Evolutionary conservation across 2,329 filamentous ascomycete genomes (phyloP).

Genomic region (Echinosphaeria canescens): DNA sequence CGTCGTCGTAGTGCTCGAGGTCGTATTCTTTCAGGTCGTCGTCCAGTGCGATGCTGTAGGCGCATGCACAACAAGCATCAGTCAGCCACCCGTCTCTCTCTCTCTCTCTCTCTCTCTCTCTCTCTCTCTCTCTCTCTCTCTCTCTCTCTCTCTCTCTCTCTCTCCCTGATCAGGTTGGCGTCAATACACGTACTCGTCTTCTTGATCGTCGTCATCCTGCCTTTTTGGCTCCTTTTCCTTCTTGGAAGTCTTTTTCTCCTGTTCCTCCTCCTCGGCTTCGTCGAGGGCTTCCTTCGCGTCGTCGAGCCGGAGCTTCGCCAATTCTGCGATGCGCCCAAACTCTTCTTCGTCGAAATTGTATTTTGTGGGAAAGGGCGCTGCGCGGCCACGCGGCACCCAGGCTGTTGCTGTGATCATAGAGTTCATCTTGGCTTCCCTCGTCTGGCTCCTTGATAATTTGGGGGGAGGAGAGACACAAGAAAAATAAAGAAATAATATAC

Average conservation of each 20-base stretch:
- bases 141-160: no score
- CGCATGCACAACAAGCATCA: no score
- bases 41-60: constrained; percentile 36
- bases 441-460: no score
- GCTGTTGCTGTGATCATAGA: constrained; percentile 62
- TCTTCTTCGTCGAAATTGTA: constrained; percentile 58
- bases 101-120: no score
- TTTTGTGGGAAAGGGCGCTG: constrained; percentile 53
- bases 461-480: no score
- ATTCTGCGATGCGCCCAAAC: constrained; percentile 51
- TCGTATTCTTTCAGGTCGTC: constrained; percentile 93
- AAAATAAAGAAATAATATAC: no score
- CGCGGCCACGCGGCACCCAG: constrained; percentile 60
- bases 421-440: no score
- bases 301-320: constrained; percentile 64
- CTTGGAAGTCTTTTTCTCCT: constrained; percentile 7
- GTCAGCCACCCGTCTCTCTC: no score
- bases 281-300: constrained; percentile 77
- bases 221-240: constrained; percentile 11
- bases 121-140: no score
- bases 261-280: constrained; percentile 29
- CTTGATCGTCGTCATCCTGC: constrained; percentile 11
- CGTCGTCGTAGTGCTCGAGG: constrained; percentile 86
- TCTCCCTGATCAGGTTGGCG: constrained; percentile 2
- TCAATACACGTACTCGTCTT: constrained; percentile 17